Percentiles rank a stretch among this genome's conserved stretches.
These are phyloP conservation scores for Camellia lanceoleosa DNA, from an alignment of 148 eudicot genomes.

Conservation along the genomic window DNA sequence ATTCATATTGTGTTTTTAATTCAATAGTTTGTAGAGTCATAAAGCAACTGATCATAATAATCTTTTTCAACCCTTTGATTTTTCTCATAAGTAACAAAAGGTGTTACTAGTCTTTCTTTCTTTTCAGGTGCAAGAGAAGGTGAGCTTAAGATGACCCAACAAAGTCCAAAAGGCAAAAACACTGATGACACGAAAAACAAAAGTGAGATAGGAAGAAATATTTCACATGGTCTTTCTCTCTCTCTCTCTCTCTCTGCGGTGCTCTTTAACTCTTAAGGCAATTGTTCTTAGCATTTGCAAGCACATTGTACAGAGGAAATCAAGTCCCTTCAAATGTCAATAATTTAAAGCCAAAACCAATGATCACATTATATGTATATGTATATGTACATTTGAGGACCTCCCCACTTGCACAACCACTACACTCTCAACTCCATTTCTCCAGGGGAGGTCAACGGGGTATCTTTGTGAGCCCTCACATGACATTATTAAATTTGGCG, in stretches of 20 bases:
- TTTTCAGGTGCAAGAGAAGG: slow-evolving; percentile 7
- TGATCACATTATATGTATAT: not conserved
- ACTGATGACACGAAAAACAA: not conserved
- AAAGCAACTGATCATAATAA: not conserved
- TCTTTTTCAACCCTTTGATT: not conserved
- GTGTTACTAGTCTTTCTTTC: not conserved
- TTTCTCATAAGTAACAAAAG: not conserved
- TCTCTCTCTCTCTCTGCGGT: not conserved
- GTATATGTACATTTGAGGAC: not conserved
- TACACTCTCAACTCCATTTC: too few species aligned
- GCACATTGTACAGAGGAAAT: not conserved
- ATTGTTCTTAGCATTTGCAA: slow-evolving; percentile 11
- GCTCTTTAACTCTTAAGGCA: not conserved
- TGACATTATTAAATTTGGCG: too few species aligned
- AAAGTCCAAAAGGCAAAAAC: slow-evolving; percentile 5
- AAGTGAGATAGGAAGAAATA: not conserved
- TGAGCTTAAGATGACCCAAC: not conserved
- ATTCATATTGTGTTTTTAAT: not conserved
- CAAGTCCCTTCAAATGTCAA: slow-evolving; percentile 11
- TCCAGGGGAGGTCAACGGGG: too few species aligned
- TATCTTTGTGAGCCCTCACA: too few species aligned
- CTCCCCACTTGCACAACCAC: slow-evolving; percentile 15
- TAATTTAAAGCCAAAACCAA: not conserved
- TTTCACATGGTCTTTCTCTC: not conserved
- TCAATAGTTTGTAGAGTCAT: not conserved